Evolutionary conservation across 805 yeast genomes (phyloP).

Genomic region (Metschnikowia reukaufii): DNA sequence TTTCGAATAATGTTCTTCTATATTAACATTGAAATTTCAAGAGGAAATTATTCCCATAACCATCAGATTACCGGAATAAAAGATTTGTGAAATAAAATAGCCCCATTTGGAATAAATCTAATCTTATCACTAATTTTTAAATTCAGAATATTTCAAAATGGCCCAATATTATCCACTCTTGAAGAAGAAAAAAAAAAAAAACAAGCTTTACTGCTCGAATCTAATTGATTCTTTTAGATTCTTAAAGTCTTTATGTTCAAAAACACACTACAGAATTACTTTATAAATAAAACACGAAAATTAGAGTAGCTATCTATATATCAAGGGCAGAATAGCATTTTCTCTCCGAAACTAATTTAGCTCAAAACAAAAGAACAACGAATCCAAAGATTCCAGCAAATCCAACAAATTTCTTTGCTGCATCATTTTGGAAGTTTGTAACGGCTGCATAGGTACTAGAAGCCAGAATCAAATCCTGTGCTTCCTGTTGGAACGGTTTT

Average conservation of each 20-base stretch:
- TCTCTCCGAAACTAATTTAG: not conserved
- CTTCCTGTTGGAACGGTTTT: not conserved
- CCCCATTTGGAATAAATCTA: too few relatives aligned
- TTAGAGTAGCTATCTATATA: not conserved
- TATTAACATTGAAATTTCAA: too few relatives aligned
- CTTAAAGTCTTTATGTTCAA: not conserved
- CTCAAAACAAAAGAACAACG: constrained; percentile 14
- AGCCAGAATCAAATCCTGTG: not conserved
- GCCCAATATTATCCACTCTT: too few relatives aligned
- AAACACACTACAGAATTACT: not conserved
- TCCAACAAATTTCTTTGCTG: constrained; percentile 33
- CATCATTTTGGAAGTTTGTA: constrained; percentile 25
- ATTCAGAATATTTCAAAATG: too few relatives aligned
- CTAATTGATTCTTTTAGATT: too few relatives aligned
- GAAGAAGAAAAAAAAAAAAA: too few relatives aligned
- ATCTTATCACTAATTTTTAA: too few relatives aligned
- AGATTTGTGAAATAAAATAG: too few relatives aligned
- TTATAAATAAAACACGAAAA: not conserved
- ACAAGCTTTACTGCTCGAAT: too few relatives aligned
- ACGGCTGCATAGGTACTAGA: constrained; percentile 5
- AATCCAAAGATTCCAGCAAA: constrained; percentile 15
- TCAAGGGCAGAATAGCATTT: not conserved
- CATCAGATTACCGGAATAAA: too few relatives aligned
- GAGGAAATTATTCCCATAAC: too few relatives aligned
- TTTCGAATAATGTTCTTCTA: too few relatives aligned